These are phyloP conservation scores for Phallus indusiatus DNA, from an alignment of 768 basidiomycete species.

Conservation along the genomic window DNA sequence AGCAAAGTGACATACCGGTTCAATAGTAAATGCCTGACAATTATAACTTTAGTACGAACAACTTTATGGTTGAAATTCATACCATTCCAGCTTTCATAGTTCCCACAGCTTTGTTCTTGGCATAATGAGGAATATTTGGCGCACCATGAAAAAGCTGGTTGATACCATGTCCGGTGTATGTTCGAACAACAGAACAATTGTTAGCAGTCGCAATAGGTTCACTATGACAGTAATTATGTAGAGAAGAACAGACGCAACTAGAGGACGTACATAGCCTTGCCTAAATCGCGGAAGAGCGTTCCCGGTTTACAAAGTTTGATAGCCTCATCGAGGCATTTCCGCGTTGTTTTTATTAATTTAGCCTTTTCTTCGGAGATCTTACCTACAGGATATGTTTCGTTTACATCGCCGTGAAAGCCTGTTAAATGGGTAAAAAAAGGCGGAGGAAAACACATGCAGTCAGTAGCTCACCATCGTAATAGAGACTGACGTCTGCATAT, in stretches of 20 bases:
- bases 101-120: constrained; percentile 87
- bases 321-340: constrained; percentile 77
- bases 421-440: background rate
- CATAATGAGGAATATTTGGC: constrained; percentile 92
- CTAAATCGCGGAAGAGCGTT: constrained; percentile 78
- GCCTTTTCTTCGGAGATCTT: constrained; percentile 73
- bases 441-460: background rate
- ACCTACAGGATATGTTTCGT: constrained; percentile 88
- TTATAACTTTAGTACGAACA: background rate
- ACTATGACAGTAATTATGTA: constrained; percentile 30
- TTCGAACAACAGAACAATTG: constrained; percentile 84
- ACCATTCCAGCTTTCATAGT: constrained; percentile 94
- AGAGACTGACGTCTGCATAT: constrained; percentile 63
- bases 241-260: constrained; percentile 8
- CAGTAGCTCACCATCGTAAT: constrained; percentile 51
- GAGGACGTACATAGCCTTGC: constrained; percentile 68
- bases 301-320: constrained; percentile 95
- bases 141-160: constrained; percentile 76
- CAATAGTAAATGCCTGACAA: constrained; percentile 53
- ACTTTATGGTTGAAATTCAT: background rate
- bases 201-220: constrained; percentile 79
- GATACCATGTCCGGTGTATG: constrained; percentile 88
- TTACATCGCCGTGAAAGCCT: constrained; percentile 91
- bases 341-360: constrained; percentile 74
- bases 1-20: constrained; percentile 44